These are phyloP conservation scores for Martiniozyma asiatica DNA, from an alignment of 1,139 yeast genomes.

Conservation along the genomic window DNA sequence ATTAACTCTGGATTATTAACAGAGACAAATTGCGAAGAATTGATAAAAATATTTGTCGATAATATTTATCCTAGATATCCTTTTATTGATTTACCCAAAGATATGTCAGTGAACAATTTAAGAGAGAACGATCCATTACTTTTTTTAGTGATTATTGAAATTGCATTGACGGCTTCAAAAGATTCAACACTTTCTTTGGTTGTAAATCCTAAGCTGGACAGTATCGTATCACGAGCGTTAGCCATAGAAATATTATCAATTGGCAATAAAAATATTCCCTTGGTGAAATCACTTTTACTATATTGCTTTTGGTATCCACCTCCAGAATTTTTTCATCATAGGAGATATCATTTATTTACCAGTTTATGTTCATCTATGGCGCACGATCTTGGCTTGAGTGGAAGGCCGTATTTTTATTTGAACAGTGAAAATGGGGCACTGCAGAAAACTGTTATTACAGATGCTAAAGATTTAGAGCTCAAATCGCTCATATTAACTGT, in stretches of 20 bases:
- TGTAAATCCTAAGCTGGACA: constrained; percentile 37
- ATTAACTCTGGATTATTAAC: constrained; percentile 36
- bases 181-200: constrained; percentile 25
- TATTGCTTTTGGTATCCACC: constrained; percentile 72
- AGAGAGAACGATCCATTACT: constrained; percentile 44
- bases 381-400: constrained; percentile 67
- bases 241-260: constrained; percentile 52
- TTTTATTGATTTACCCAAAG: constrained; percentile 38
- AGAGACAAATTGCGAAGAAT: constrained; percentile 34
- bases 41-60: constrained; percentile 33
- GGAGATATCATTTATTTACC: constrained; percentile 63
- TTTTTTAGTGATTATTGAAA: constrained; percentile 54
- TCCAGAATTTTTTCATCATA: constrained; percentile 69
- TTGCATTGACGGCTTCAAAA: constrained; percentile 34
- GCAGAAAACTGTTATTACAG: constrained; percentile 19
- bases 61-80: constrained; percentile 36
- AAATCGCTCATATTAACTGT: constrained; percentile 34
- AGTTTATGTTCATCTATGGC: constrained; percentile 57
- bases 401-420: constrained; percentile 31
- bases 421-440: constrained; percentile 28
- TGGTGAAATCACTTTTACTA: constrained; percentile 49
- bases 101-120: constrained; percentile 34
- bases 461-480: constrained; percentile 27
- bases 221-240: constrained; percentile 44
- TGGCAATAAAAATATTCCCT: constrained; percentile 64